A percentile compares a stretch with the other conserved stretches of the same genome.
These are phyloP conservation scores for Apiotrichum sp. DNA, from an alignment of 1,284 basidiomycete genomes.

Conservation along the genomic window DNA sequence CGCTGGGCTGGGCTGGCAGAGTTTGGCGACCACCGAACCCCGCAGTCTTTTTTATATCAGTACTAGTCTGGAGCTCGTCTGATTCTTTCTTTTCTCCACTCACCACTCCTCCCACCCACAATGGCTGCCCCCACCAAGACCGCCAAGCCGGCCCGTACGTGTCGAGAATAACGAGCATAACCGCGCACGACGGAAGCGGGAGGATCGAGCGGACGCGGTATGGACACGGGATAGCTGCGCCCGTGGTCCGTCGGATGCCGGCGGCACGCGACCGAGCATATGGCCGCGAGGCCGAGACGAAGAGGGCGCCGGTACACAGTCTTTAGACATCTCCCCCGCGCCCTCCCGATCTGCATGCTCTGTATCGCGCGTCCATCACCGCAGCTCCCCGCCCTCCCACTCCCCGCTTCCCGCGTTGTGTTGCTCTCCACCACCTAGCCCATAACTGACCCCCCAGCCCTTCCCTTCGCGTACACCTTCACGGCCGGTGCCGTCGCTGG, in stretches of 20 bases:
- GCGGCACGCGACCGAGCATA: too few species aligned
- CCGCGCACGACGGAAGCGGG: too few species aligned
- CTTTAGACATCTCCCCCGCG: too few species aligned
- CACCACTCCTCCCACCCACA: not conserved
- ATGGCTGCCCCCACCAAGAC: not conserved
- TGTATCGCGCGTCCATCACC: not conserved
- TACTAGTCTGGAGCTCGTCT: too few species aligned
- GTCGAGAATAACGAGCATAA: not conserved
- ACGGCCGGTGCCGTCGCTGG: conserved; percentile 85
- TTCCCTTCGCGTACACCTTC: conserved; percentile 82
- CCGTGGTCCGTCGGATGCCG: too few species aligned
- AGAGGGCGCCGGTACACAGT: too few species aligned
- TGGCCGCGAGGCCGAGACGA: too few species aligned
- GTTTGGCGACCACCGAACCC: not conserved
- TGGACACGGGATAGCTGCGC: too few species aligned
- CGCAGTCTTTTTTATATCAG: too few species aligned
- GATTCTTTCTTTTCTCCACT: not conserved
- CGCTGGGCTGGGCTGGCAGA: not conserved
- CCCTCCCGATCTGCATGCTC: not conserved
- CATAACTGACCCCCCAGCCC: conserved; percentile 16
- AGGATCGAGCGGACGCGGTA: too few species aligned
- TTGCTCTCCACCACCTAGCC: not conserved
- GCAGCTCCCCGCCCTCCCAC: not conserved
- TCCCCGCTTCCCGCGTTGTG: not conserved
- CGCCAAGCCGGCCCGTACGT: conserved; percentile 1